phyloP scores from a whole-genome alignment of 2,329 filamentous ascomycete species.

The Annulohypoxylon truncatum region DNA sequence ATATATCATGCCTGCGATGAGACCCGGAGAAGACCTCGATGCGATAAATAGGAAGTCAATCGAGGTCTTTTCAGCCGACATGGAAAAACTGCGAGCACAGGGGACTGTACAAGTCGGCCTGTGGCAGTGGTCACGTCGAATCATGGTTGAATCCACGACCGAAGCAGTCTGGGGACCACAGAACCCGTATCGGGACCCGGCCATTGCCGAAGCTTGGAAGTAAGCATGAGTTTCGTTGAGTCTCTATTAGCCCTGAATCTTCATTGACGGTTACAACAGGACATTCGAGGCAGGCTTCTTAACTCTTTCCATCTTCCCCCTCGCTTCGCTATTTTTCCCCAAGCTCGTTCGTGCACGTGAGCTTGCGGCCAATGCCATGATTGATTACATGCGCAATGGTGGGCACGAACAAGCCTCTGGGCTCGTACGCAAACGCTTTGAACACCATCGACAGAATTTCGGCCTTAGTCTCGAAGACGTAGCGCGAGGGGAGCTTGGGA shows the following conservation, averaged over 20 bases:
- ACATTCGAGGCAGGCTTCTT: not conserved
- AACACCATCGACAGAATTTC: conserved; percentile 42
- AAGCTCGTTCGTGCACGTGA: not conserved
- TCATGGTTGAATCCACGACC: not conserved
- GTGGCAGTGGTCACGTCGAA: not conserved
- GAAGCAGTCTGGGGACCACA: not conserved
- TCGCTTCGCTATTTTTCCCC: conserved; percentile 24
- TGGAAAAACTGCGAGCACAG: not conserved
- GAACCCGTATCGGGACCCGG: not conserved
- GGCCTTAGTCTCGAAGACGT: not conserved
- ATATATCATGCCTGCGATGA: not conserved
- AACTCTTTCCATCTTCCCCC: not conserved
- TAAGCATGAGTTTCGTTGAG: not conserved
- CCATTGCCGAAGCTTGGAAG: not conserved
- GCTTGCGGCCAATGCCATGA: not conserved
- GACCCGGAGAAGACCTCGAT: not conserved
- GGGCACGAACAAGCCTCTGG: conserved; percentile 42
- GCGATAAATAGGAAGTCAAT: not conserved
- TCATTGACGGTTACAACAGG: not conserved
- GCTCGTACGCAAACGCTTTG: conserved; percentile 37
- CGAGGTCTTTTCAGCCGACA: not conserved
- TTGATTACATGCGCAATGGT: conserved; percentile 42
- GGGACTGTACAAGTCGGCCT: not conserved
- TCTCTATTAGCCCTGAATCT: not conserved
- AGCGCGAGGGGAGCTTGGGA: not conserved